Conservation (phyloP, 2,329 filamentous ascomycete genomes). For the Exserohilum turcica region DNA sequence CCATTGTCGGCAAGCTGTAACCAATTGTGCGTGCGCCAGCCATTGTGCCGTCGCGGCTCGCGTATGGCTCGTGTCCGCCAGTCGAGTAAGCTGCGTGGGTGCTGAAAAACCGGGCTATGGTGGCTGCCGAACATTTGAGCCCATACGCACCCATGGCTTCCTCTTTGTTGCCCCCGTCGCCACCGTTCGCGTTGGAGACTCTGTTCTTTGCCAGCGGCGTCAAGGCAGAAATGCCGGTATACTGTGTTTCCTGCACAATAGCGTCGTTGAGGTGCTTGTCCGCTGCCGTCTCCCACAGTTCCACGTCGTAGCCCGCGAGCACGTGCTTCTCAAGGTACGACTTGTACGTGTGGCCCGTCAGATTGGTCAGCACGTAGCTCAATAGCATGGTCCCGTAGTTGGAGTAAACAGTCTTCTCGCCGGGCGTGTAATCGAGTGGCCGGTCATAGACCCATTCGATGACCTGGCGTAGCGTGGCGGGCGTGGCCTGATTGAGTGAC, state of each 20-base stretch:
- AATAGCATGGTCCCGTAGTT: conserved; percentile 31
- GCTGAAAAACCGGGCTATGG: conserved; percentile 21
- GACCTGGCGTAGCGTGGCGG: conserved; percentile 23
- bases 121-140: conserved; percentile 22
- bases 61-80: background rate
- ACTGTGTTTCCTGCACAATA: background rate
- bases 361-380: conserved; percentile 20
- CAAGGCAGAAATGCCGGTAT: background rate
- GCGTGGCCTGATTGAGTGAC: conserved; percentile 21
- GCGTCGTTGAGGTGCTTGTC: conserved; percentile 4
- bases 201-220: background rate
- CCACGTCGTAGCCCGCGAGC: conserved; percentile 18
- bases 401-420: conserved; percentile 18
- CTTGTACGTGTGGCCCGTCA: conserved; percentile 21
- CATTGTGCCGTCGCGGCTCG: background rate
- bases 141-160: conserved; percentile 20
- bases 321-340: conserved; percentile 23
- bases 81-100: conserved; percentile 4
- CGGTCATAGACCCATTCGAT: conserved; percentile 24
- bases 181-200: conserved; percentile 16
- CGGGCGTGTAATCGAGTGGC: conserved; percentile 27
- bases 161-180: conserved; percentile 27
- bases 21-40: background rate
- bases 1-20: background rate
- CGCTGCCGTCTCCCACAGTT: conserved; percentile 14